phyloP scores from a whole-genome alignment of 2,329 filamentous ascomycete genomes.

The Trichoderma sp. region DNA sequence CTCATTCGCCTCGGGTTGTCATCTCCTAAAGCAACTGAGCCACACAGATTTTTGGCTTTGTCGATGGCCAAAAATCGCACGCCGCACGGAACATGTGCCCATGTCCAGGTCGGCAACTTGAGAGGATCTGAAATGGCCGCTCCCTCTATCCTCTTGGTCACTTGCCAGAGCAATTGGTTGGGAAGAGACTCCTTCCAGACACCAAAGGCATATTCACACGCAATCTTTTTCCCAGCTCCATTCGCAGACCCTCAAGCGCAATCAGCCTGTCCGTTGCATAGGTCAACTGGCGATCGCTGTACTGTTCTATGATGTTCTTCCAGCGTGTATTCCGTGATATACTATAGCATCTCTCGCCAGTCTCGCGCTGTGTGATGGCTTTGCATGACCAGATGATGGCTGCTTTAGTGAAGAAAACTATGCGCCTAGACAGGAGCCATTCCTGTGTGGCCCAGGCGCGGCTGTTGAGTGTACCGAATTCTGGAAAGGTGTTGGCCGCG shows the following conservation, averaged over 20 bases:
- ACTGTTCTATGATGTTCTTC: conserved; percentile 24
- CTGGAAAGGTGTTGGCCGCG: conserved; percentile 23
- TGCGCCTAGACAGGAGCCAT: conserved; percentile 26
- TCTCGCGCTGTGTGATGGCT: conserved; percentile 26
- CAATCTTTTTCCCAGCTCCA: conserved; percentile 20
- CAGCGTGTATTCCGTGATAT: conserved; percentile 26
- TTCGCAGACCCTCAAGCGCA: conserved; percentile 24
- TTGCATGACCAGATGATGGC: conserved; percentile 27
- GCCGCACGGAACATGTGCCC: conserved; percentile 23
- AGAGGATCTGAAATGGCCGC: conserved; percentile 1
- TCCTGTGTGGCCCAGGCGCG: conserved; percentile 27
- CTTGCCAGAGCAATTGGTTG: conserved; percentile 26
- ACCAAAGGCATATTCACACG: conserved; percentile 21
- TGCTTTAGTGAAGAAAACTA: conserved; percentile 26
- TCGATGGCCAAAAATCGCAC: conserved; percentile 23
- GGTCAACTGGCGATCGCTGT: conserved; percentile 24
- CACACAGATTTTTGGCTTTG: conserved; percentile 23
- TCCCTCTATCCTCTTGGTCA: conserved; percentile 1
- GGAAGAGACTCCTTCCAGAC: conserved; percentile 25
- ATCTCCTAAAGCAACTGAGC: neutral
- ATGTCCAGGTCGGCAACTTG: conserved; percentile 24
- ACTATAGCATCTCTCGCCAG: conserved; percentile 26
- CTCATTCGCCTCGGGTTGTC: neutral
- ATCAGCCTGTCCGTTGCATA: conserved; percentile 24
- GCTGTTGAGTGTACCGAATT: conserved; percentile 24